Conservation (phyloP, 2,329 filamentous ascomycete species). For the Aspergillus neotritici region DNA sequence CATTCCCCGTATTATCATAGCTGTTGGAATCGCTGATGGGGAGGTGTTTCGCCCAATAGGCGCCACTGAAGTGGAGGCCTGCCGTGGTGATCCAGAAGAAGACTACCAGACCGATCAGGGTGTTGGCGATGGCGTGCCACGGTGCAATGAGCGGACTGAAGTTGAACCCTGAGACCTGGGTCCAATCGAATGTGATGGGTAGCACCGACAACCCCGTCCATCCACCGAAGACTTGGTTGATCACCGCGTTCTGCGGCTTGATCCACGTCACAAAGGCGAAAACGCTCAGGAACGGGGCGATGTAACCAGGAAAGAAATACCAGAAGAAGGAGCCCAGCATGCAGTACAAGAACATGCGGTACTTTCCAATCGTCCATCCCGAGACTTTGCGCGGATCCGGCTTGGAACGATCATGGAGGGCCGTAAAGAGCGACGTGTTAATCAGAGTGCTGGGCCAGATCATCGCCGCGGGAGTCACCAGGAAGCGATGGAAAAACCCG, state of each 20-base stretch:
- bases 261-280: conserved; percentile 71
- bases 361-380: conserved; percentile 62
- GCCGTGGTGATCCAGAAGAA: conserved; percentile 60
- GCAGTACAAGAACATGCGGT: conserved; percentile 58
- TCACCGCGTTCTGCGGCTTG: conserved; percentile 58
- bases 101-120: conserved; percentile 59
- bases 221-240: conserved; percentile 71
- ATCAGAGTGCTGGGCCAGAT: conserved; percentile 68
- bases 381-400: conserved; percentile 52
- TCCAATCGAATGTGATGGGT: conserved; percentile 73
- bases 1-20: conserved; percentile 63
- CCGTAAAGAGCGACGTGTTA: conserved; percentile 62
- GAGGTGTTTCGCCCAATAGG: conserved; percentile 60
- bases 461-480: conserved; percentile 57
- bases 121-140: conserved; percentile 70
- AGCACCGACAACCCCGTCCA: conserved; percentile 61
- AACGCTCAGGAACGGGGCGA: conserved; percentile 63
- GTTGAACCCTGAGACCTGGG: conserved; percentile 63
- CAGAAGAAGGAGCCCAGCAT: conserved; percentile 57
- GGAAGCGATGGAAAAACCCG: conserved; percentile 60
- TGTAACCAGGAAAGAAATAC: conserved; percentile 64
- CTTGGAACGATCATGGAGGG: conserved; percentile 61
- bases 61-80: conserved; percentile 59
- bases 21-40: conserved; percentile 65
- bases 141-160: conserved; percentile 64